These are phyloP conservation scores for Centella asiatica DNA, from an alignment of 129 eudicot species.

Conservation along the genomic window DNA sequence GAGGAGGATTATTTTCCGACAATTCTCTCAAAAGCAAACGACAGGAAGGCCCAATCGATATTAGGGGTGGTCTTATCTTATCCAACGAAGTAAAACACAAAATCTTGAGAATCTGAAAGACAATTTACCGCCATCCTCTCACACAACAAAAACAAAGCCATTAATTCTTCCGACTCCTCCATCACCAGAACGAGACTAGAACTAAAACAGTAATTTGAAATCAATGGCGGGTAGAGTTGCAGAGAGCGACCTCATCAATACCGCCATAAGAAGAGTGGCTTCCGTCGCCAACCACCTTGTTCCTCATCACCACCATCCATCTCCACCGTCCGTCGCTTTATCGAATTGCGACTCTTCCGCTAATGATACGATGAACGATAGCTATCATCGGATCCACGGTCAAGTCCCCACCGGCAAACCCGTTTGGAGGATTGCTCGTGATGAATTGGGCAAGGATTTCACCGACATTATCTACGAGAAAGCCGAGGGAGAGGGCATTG, in stretches of 20 bases:
- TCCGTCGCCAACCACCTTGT: slow-evolving; percentile 52
- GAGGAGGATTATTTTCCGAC: no score
- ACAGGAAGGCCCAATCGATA: no score
- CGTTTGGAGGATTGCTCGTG: slow-evolving; percentile 49
- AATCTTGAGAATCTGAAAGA: background rate
- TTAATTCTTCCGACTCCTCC: background rate
- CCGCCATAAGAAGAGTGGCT: slow-evolving; percentile 45
- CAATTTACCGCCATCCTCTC: no score
- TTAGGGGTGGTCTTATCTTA: background rate
- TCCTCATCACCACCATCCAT: slow-evolving; percentile 18
- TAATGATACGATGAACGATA: slow-evolving; percentile 35
- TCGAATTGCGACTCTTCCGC: slow-evolving; percentile 23
- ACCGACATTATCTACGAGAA: slow-evolving; percentile 79
- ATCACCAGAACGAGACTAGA: background rate
- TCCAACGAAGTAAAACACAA: background rate
- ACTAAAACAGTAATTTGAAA: background rate
- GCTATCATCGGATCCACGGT: slow-evolving; percentile 74
- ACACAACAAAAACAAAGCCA: no score
- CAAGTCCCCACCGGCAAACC: slow-evolving; percentile 45
- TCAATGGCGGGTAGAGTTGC: slow-evolving; percentile 34
- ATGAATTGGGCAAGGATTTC: slow-evolving; percentile 60
- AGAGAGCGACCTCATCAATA: slow-evolving; percentile 31
- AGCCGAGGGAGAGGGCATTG: slow-evolving; percentile 86
- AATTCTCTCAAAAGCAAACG: no score
- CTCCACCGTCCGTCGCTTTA: slow-evolving; percentile 10